Base-by-base conservation (phyloP, 2,329 filamentous ascomycete species). In the Stagonosporopsis chrysanthemi region DNA sequence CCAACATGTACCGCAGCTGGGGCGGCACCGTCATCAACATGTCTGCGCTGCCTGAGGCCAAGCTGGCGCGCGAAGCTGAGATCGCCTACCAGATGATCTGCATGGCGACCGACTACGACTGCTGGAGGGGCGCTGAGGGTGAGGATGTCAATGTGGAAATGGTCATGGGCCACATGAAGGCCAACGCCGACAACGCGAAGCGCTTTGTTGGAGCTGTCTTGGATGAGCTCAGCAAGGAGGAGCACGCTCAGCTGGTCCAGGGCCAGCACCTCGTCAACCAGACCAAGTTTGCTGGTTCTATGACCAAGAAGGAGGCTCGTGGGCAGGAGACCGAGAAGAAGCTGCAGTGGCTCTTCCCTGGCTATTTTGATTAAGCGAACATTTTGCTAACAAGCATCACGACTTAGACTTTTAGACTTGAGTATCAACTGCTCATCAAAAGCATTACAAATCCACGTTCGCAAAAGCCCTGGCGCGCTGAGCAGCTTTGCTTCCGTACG, bases 91-190 rank as follows among this genome's bases (percentile, higher is more conserved):
- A 96, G 81, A 96, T 97, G 86, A 96, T 99, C 72, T 97, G 94
- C 83, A 99, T 99, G 95, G 91, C 92, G 31, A 99, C 95, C 26
- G 95, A 99, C 82, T 99, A 99, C 78, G 95, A 99, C 82, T 98
- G 94, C 86, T 99, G 95, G 95, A 90, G 93, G 74, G 87, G 85
- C 19, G 85, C 85, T 45, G 90, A 87, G 56, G 85, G 84, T 40
- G 90, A 88, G 64, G 82, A 86, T 60, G 95, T 99, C 61, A 93
- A 92, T 61, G 95, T 99, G 22, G 91, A 93, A 77, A 96, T 98
- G 90, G 95, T 99, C 53, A 91, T 97, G 88, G 90, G 87, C 60
- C 91, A 96, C 79, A 99, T 99, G 95, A 89, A 90, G 75, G 90
- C 92, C 65, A 99, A 99, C 78, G 84, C 90, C 49, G 84, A 89